These are phyloP conservation scores for Penicillium sp. DNA, from an alignment of 2,329 filamentous ascomycete genomes.

Conservation along the genomic window DNA sequence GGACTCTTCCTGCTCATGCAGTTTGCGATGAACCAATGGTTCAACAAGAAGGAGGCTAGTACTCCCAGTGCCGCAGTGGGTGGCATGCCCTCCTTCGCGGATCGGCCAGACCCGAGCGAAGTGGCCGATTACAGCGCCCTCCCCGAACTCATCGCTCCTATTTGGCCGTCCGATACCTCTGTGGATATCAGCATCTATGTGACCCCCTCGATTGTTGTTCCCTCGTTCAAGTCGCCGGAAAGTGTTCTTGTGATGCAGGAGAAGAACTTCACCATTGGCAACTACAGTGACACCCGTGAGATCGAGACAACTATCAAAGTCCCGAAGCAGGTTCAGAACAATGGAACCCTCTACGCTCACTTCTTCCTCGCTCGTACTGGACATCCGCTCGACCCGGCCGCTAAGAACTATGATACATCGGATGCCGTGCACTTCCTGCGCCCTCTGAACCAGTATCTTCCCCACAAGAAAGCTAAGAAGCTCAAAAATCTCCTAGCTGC, in stretches of 20 bases:
- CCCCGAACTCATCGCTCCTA: conserved; percentile 73
- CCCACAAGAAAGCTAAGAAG: conserved; percentile 87
- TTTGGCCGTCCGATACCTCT: conserved; percentile 77
- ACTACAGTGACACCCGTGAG: conserved; percentile 74
- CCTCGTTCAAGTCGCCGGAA: conserved; percentile 59
- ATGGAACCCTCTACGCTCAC: conserved; percentile 91
- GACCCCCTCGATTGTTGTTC: conserved; percentile 69
- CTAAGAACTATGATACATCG: conserved; percentile 67
- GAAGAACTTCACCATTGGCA: conserved; percentile 73
- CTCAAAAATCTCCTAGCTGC: conserved; percentile 75
- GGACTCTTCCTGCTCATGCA: conserved; percentile 61
- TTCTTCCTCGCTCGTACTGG: conserved; percentile 83
- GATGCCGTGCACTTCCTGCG: conserved; percentile 81
- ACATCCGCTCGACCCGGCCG: conserved; percentile 70
- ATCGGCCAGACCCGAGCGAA: conserved; percentile 56
- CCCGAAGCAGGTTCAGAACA: conserved; percentile 77
- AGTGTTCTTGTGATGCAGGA: conserved; percentile 76
- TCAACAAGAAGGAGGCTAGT: conserved; percentile 39
- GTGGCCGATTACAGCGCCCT: conserved; percentile 46
- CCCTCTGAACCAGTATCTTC: conserved; percentile 83
- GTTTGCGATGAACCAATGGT: conserved; percentile 56
- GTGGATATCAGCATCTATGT: conserved; percentile 85
- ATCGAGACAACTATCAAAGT: conserved; percentile 75
- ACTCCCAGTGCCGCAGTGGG: conserved; percentile 21
- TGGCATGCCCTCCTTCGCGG: conserved; percentile 61